Evolutionary conservation across 2,329 filamentous ascomycete species (phyloP), one percentile per base, ranked within the genome.

Genomic region (Plenodomus biglobosus): DNA sequence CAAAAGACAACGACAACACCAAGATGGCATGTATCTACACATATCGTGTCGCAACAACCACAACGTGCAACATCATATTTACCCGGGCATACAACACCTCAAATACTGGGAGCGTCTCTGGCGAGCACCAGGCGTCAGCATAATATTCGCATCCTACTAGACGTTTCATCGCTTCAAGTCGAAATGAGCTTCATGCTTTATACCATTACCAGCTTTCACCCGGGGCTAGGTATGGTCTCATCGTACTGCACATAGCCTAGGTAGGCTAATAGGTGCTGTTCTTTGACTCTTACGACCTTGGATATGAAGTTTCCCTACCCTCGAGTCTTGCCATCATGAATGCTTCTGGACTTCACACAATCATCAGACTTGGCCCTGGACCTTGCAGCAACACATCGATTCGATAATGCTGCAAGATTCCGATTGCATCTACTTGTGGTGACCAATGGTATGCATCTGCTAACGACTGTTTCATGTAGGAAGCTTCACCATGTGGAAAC

Each of bases 401-500:
- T 24, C 7, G 6, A 15, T 34, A 16, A 35, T 42, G 18, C 37
- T 42, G 15, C 41, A 37, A 18, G 22, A 30, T 40, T 42, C 37
- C 11, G 11, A 6, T 11, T 15, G 27, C 15, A 3, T 15, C 27
- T 15, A 32, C 27, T 3, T 32, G 3, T 32, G 13, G 8, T 11
- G 27, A 11, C 13, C 13, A 32, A 32, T 32, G 11, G 13, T 15
- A 32, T 8, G 16, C 35, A 16, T 16, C 38, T 45, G 56, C 66
- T 69, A 66, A 70, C 45, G 2, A 40, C 42, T 41, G 56, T 59
- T 64, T 62, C 50, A 58, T 61, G 45, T 54, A 69, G 64, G 52
- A 30, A 35, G 19, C 39, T 27, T 30, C 46, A 50, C 52, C 41
- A 71, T 83, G 80, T 83, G 79, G 79, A 79, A 80, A 65, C 78